These are phyloP conservation scores for Penicillium polonicum DNA, from an alignment of 2,329 filamentous ascomycete species.

Conservation along the genomic window DNA sequence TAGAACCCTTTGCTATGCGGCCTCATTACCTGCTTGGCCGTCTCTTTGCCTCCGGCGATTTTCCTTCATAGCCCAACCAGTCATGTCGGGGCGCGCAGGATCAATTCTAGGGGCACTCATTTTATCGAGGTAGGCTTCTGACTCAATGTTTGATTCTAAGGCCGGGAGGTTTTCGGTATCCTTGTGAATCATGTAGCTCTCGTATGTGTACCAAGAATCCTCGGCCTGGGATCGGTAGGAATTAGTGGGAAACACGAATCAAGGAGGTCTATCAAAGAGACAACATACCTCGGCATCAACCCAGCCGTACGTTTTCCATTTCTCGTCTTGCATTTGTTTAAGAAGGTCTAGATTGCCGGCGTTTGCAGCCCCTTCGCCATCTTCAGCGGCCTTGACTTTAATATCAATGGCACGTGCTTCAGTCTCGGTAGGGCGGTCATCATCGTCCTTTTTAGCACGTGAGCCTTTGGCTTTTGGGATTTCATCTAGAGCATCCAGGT, in stretches of 20 bases:
- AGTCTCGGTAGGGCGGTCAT: constrained; percentile 46
- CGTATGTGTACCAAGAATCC: constrained; percentile 73
- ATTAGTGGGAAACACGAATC: constrained; percentile 12
- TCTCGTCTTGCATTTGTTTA: constrained; percentile 74
- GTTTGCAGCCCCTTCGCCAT: constrained; percentile 62
- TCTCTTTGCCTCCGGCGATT: constrained; percentile 39
- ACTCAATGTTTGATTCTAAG: constrained; percentile 56
- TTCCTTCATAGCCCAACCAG: constrained; percentile 47
- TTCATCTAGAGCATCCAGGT: constrained; percentile 81
- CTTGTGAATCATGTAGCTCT: constrained; percentile 65
- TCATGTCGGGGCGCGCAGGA: constrained; percentile 44
- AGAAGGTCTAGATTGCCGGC: constrained; percentile 75
- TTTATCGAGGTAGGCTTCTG: constrained; percentile 61
- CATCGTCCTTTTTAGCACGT: constrained; percentile 43
- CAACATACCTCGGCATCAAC: constrained; percentile 42
- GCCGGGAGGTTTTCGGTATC: constrained; percentile 46
- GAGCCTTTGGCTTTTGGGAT: constrained; percentile 45
- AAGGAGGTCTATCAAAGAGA: background rate
- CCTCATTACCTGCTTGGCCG: constrained; percentile 16
- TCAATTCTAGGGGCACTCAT: constrained; percentile 58
- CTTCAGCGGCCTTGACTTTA: constrained; percentile 74
- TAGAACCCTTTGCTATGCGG: constrained; percentile 19
- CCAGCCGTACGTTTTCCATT: constrained; percentile 77
- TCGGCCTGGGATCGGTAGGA: constrained; percentile 46
- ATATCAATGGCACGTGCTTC: constrained; percentile 79